These are phyloP conservation scores for Amylostereum areolatum DNA, from an alignment of 1,284 basidiomycete genomes.

Conservation along the genomic window DNA sequence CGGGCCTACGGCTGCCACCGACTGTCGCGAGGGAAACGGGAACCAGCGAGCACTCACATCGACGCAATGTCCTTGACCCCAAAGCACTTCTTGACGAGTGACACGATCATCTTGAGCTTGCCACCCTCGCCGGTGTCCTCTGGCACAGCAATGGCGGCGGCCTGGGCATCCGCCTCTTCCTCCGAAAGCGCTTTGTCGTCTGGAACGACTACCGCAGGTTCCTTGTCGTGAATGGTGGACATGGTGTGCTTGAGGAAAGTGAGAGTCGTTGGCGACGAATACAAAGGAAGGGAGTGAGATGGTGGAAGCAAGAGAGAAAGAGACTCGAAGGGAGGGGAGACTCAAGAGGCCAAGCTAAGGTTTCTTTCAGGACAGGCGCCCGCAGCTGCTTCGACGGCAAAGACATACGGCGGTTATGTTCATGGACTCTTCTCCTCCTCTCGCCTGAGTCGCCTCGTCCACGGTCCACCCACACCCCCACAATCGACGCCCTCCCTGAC, in stretches of 20 bases:
- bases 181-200: constrained; percentile 6
- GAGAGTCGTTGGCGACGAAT: no score
- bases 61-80: constrained; percentile 89
- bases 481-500: no score
- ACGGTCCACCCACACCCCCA: no score
- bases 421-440: no score
- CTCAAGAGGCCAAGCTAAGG: not conserved
- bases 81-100: constrained; percentile 81
- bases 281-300: not conserved
- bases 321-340: not conserved
- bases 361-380: no score
- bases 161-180: constrained; percentile 35
- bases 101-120: constrained; percentile 86
- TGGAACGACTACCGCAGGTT: not conserved
- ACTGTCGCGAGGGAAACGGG: not conserved
- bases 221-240: not conserved
- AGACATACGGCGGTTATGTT: no score
- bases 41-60: constrained; percentile 47
- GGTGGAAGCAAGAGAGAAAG: not conserved
- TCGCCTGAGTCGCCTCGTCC: no score
- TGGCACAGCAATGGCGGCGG: constrained; percentile 63
- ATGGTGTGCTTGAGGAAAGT: no score
- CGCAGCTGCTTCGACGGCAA: no score
- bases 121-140: constrained; percentile 82
- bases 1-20: no score